Conservation (phyloP, 192 early-diverging fungal genomes). For the Coemansia sp. region DNA sequence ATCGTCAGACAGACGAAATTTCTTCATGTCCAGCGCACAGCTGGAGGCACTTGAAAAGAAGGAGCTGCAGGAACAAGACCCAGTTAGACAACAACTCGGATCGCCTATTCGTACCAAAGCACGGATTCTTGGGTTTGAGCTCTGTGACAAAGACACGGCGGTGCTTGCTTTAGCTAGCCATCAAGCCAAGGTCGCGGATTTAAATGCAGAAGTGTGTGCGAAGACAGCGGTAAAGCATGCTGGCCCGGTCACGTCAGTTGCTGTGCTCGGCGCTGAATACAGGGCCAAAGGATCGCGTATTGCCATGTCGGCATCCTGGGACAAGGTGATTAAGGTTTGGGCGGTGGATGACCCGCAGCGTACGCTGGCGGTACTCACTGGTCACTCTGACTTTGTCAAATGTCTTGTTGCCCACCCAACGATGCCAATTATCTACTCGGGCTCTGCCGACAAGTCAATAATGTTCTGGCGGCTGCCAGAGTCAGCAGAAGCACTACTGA, state of each 20-base stretch:
- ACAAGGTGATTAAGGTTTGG: slow-evolving; percentile 87
- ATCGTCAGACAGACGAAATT: slow-evolving; percentile 40
- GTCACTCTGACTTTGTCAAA: slow-evolving; percentile 93
- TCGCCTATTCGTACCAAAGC: slow-evolving; percentile 34
- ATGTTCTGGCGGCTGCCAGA: slow-evolving; percentile 45
- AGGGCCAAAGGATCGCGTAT: slow-evolving; percentile 60
- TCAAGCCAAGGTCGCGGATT: slow-evolving; percentile 36
- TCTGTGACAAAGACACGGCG: slow-evolving; percentile 20
- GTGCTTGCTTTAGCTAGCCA: slow-evolving; percentile 47
- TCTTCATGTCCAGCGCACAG: slow-evolving; percentile 56
- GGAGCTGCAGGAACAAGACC: slow-evolving; percentile 44
- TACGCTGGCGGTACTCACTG: slow-evolving; percentile 64
- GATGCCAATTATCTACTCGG: slow-evolving; percentile 61
- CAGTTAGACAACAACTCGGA: slow-evolving; percentile 42
- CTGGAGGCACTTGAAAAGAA: slow-evolving; percentile 48
- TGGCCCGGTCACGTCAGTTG: slow-evolving; percentile 71
- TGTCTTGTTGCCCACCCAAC: slow-evolving; percentile 55
- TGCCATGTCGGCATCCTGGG: slow-evolving; percentile 85
- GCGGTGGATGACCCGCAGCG: slow-evolving; percentile 66
- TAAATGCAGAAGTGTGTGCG: slow-evolving; percentile 13
- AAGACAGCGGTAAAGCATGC: slow-evolving; percentile 44
- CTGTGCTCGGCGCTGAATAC: slow-evolving; percentile 48
- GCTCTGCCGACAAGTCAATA: slow-evolving; percentile 75
- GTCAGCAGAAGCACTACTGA: background rate
- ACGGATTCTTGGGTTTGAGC: slow-evolving; percentile 40